Evolutionary conservation across 257 asterid genomes (phyloP), one percentile per base, ranked within the genome.

Genomic region (Nicotiana paniculata): DNA sequence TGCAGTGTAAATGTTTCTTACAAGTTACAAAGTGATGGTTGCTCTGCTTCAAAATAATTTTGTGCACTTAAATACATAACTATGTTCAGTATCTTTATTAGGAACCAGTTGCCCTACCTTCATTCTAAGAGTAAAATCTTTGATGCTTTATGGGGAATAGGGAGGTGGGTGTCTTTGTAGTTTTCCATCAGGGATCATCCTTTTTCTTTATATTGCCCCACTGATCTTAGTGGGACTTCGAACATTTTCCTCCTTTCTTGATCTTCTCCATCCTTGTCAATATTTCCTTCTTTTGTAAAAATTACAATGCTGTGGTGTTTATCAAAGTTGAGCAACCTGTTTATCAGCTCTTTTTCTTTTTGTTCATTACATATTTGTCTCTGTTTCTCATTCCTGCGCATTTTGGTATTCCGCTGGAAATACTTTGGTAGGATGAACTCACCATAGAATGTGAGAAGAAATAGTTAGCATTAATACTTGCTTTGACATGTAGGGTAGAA

Each of bases 401-500:
- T 74, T 74, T 72, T 39, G 30, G 32, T 11, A 43, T 74, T 74
- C 57, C 55, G 15, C 39, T 39, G 28, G 79, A 46, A 67, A 24
- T n/a, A 18, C 64, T 66, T 62, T n/a, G 15, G 17, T 80, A 37
- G 26, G 55, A 48, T 62, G 8, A 12, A 43, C 16, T 35, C 65
- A 21, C 30, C 58, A 80, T 48, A n/a, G 4, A 26, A 55, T 32
- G 21, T 18, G 64, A 66, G 33, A 68, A 32, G 18, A 70, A 81
- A 39, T 33, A 21, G 51, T 79, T 55, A 16, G 2, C 2, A n/a
- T 6, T 1, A n/a, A 0, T 58, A 18, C 30, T 69, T 58, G 46
- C 17, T 83, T 54, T 58, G 77, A 77, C 80, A 54, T 89, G 80
- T 86, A 95, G 99, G 95, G 89, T 66, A 91, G 89, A 86, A 87